Conservation (phyloP, 2,329 filamentous ascomycete genomes). For the Aspergillus sp. region DNA sequence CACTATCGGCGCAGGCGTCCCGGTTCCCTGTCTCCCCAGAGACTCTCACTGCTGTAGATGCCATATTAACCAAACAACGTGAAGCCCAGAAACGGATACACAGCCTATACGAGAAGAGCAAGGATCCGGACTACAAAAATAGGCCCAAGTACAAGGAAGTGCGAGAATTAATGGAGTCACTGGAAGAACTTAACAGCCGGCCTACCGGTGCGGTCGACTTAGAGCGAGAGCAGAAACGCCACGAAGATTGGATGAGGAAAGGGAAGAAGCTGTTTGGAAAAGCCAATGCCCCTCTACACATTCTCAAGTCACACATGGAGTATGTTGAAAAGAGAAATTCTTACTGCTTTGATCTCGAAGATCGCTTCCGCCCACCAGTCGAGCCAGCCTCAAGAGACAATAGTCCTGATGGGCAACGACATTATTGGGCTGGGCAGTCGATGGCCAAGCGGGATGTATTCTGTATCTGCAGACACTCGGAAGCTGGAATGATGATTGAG, state of each 20-base stretch:
- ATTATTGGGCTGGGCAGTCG: slow-evolving; percentile 51
- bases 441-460: slow-evolving; percentile 73
- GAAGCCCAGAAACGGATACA: slow-evolving; percentile 89
- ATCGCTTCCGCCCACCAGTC: slow-evolving; percentile 84
- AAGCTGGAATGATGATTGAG: slow-evolving; percentile 99
- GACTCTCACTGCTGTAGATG: slow-evolving; percentile 79
- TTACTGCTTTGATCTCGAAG: slow-evolving; percentile 86
- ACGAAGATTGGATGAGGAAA: slow-evolving; percentile 98
- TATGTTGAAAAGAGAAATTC: slow-evolving; percentile 86
- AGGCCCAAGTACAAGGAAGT: slow-evolving; percentile 87
- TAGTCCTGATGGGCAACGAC: slow-evolving; percentile 51
- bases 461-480: slow-evolving; percentile 89
- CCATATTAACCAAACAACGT: slow-evolving; percentile 91
- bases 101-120: slow-evolving; percentile 75
- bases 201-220: slow-evolving; percentile 87
- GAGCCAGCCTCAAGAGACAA: slow-evolving; percentile 89
- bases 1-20: slow-evolving; percentile 79
- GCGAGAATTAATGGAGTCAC: slow-evolving; percentile 80
- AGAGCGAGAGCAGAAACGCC: slow-evolving; percentile 88
- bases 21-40: slow-evolving; percentile 77
- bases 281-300: slow-evolving; percentile 94
- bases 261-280: slow-evolving; percentile 98
- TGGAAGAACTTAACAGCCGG: slow-evolving; percentile 90
- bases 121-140: slow-evolving; percentile 70
- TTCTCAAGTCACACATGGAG: slow-evolving; percentile 90